Conservation (phyloP, 371 early-diverging fungal species). For the Mucor indicus region DNA sequence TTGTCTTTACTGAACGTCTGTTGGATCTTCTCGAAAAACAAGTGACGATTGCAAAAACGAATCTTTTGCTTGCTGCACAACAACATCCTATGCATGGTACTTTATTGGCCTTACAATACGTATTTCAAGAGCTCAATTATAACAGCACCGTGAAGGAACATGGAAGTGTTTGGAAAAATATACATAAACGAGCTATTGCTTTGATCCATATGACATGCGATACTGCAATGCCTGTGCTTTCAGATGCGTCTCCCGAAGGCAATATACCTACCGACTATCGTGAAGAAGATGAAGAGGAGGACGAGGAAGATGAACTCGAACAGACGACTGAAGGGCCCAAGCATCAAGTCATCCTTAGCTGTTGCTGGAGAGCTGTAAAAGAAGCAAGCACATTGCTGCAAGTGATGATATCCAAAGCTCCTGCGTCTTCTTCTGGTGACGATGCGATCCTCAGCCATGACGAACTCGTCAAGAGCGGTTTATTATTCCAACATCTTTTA, state of each 20-base stretch:
- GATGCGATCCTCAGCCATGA: constrained; percentile 20
- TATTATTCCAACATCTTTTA: constrained; percentile 56
- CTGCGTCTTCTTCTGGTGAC: constrained; percentile 11
- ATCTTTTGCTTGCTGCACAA: constrained; percentile 69
- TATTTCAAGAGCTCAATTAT: constrained; percentile 59
- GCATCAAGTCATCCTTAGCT: constrained; percentile 84
- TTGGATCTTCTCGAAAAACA: constrained; percentile 51
- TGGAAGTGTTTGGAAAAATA: constrained; percentile 40
- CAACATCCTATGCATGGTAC: constrained; percentile 75
- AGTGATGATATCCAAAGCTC: constrained; percentile 35
- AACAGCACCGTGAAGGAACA: constrained; percentile 31
- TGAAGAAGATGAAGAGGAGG: constrained; percentile 68
- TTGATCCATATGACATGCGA: constrained; percentile 53
- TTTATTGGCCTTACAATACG: constrained; percentile 67
- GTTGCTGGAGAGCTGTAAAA: constrained; percentile 92
- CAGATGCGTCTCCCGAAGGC: constrained; percentile 81
- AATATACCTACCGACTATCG: constrained; percentile 73
- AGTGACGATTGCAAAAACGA: constrained; percentile 52
- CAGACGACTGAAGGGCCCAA: constrained; percentile 56
- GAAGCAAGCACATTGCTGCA: constrained; percentile 63
- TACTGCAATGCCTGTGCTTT: constrained; percentile 67
- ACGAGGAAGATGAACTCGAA: constrained; percentile 25
- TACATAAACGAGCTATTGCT: constrained; percentile 38
- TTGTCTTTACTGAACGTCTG: constrained; percentile 49
- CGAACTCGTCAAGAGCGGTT: constrained; percentile 54